Base-by-base conservation (phyloP, 1,284 basidiomycete species). In the Boletus smithii region DNA sequence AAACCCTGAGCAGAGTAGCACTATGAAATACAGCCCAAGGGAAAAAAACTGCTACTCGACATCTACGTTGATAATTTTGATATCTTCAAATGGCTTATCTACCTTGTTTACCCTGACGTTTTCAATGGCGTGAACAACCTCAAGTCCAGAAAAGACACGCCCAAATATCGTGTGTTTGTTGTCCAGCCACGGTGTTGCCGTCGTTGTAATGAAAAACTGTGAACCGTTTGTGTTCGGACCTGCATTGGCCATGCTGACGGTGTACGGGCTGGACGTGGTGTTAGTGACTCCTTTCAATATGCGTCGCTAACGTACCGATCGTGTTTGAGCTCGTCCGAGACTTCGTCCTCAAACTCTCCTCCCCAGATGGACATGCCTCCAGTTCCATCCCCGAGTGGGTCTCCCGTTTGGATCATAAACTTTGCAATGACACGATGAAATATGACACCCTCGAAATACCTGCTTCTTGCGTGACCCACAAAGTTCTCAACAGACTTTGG, bases 321-420 rank as follows among this genome's bases (percentile, higher is more conserved):
- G 68, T 98, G 95, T 66, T 84, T 88, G 48, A 97, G 72, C 46
- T 89, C 85, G 53, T 91, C 86, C 24, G 82, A 79, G 64, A 99
- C 94, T 70, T 99, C 95, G 67, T 99, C 97, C 65, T 97, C 95
- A 61, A 99, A 99, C 44, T 93, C 89, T 42, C 75, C 73, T 3
- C 89, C 95, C 95, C 95, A 99, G 53, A 98, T 91, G 14, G 88
- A 92, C 49, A 82, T 86, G 18, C 97, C 97, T n/a, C 97, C 97
- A 0, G 95, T 98, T 2, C 97, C 97, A 68, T 99, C 95, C 14
- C 93, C 95, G 5, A 97, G 72, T 1, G 97, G 97, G 62, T 99
- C 95, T 30, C 97, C 95, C 2, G 95, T 97, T 74, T 99, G 95
- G 44, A 99, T 84, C 97, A 99, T 99, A 64, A 99, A 99, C 72